These are phyloP conservation scores for Centella asiatica DNA, from an alignment of 129 eudicot genomes.

Conservation along the genomic window DNA sequence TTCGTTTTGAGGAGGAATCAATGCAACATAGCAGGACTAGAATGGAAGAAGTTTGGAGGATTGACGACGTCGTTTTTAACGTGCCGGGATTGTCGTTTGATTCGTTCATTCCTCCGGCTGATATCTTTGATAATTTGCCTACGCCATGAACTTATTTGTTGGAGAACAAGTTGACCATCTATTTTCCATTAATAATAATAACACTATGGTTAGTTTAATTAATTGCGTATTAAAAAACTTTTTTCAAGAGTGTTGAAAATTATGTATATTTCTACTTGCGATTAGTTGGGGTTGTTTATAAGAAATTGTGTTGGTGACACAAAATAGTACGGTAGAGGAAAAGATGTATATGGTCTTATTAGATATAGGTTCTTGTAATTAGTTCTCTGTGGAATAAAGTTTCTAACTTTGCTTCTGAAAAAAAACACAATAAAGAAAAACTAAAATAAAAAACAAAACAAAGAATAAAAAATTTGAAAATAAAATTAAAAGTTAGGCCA, in stretches of 20 bases:
- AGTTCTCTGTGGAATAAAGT: too few relatives aligned
- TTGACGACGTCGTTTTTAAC: conserved; percentile 53
- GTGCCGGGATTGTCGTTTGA: conserved; percentile 56
- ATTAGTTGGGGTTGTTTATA: too few relatives aligned
- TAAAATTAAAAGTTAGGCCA: too few relatives aligned
- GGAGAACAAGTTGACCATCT: neutral
- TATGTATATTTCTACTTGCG: conserved; percentile 3
- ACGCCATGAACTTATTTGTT: neutral
- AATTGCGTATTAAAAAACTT: neutral
- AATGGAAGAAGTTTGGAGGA: conserved; percentile 62
- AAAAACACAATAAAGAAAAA: too few relatives aligned
- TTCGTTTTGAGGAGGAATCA: conserved; percentile 48
- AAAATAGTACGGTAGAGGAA: too few relatives aligned
- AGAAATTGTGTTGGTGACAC: neutral
- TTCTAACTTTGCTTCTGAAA: too few relatives aligned
- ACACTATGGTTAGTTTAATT: too few relatives aligned
- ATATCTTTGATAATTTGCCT: conserved; percentile 11
- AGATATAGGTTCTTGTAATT: too few relatives aligned
- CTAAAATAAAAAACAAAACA: too few relatives aligned
- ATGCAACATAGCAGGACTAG: conserved; percentile 37
- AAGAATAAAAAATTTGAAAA: too few relatives aligned
- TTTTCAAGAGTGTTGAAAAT: neutral
- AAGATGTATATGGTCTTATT: too few relatives aligned
- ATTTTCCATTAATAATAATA: too few relatives aligned
- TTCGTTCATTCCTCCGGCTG: conserved; percentile 66